Base-by-base conservation (phyloP, 2,329 filamentous ascomycete species). In the Nemania bipapillata region DNA sequence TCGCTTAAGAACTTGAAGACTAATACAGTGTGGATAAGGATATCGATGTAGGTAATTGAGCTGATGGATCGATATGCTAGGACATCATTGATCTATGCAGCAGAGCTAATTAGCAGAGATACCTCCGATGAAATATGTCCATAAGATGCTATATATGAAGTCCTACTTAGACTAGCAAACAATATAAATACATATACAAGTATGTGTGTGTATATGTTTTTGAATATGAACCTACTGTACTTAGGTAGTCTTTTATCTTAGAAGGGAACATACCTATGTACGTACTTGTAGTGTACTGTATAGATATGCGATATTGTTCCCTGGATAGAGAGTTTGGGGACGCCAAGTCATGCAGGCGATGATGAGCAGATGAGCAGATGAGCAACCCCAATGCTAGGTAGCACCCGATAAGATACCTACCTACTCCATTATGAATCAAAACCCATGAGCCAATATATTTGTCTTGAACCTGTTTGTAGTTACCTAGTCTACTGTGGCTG, bases 1-100 rank as follows among this genome's bases (percentile, higher is more conserved):
- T 68, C 68, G 68, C 65, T 66, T 61, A 66, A 50, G 40, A 47
- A 17, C 40, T 52, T 62, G 47, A 58, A 55, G 49, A 30, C n/a
- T n/a, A n/a, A 49, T 50, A 62, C 24, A 53, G 42, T 65, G 28
- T 54, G 50, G n/a, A 32, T 20, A 20, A 35, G 20, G 26, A 45
- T n/a, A n/a, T 17, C 17, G 40, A 17, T 22, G 20, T 24, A 12
- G 30, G n/a, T 62, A 50, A 57, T 40, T 62, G 26, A 37, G 28
- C 30, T 49, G 26, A 55, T 32, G 20, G n/a, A 20, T 45, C 8
- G 40, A 45, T 45, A n/a, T 17, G 40, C 7, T 20, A 45, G 17
- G 40, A n/a, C 40, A n/a, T 40, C 20, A 45, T 45, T 17, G 17
- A 45, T 45, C 15, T 20, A n/a, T n/a, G n/a, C n/a, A n/a, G n/a